These are phyloP conservation scores for Pachysandra terminalis DNA, from an alignment of 164 flowering plant genomes.

Conservation along the genomic window DNA sequence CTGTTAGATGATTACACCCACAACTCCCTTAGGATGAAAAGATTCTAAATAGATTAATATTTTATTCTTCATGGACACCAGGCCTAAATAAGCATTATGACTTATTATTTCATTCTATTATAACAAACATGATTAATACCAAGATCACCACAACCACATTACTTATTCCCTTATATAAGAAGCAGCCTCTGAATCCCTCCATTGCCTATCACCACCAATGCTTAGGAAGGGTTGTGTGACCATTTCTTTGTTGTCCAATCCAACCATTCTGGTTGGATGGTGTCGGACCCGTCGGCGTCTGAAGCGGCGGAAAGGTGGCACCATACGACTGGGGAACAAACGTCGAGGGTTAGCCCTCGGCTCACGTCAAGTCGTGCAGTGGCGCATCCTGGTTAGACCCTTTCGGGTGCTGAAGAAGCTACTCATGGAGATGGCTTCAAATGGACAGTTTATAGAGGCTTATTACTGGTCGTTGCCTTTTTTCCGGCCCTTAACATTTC, in stretches of 20 bases:
- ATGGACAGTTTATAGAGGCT: slow-evolving; percentile 26
- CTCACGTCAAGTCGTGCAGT: slow-evolving; percentile 32
- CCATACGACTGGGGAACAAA: slow-evolving; percentile 42
- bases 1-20: no score
- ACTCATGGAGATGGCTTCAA: slow-evolving; percentile 28
- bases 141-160: no score
- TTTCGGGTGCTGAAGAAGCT: slow-evolving; percentile 37
- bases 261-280: slow-evolving; percentile 26
- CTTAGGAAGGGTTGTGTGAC: slow-evolving; percentile 12
- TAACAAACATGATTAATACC: no score
- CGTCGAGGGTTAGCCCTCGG: slow-evolving; percentile 38
- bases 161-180: background rate
- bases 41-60: no score
- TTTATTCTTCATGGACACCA: no score
- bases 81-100: no score
- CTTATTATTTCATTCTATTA: no score
- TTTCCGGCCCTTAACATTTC: slow-evolving; percentile 40
- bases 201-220: slow-evolving; percentile 4
- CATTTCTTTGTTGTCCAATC: slow-evolving; percentile 25
- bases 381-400: slow-evolving; percentile 31
- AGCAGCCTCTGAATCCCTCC: background rate
- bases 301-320: slow-evolving; percentile 31
- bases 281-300: slow-evolving; percentile 26
- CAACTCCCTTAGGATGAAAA: no score
- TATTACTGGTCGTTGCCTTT: slow-evolving; percentile 35